Percentiles rank a stretch among this genome's conserved stretches.
These are phyloP conservation scores for Tilletia caries DNA, from an alignment of 1,284 basidiomycete genomes.

Conservation along the genomic window DNA sequence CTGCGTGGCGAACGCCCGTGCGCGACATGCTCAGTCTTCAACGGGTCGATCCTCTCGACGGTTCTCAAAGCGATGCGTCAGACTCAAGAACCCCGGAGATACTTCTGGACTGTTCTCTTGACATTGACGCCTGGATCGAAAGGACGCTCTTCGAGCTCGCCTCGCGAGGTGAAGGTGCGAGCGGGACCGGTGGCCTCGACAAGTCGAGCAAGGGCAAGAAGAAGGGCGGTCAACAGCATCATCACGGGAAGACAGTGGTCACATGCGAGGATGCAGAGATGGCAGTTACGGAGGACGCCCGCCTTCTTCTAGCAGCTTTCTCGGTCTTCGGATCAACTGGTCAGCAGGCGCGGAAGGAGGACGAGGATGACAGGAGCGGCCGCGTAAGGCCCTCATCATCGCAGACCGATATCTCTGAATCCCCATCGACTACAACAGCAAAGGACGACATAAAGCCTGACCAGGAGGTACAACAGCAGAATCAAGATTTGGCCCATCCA, in stretches of 20 bases:
- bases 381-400: background rate
- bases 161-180: too few species aligned
- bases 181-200: background rate
- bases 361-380: background rate
- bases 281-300: background rate
- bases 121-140: too few species aligned
- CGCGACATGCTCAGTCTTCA: too few species aligned
- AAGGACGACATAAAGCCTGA: too few species aligned
- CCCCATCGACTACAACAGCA: background rate
- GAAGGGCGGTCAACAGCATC: too few species aligned
- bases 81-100: too few species aligned
- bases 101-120: too few species aligned
- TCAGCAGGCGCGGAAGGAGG: background rate
- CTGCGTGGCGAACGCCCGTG: too few species aligned
- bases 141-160: too few species aligned
- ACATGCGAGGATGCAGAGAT: background rate
- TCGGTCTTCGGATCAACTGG: background rate
- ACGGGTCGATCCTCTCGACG: too few species aligned
- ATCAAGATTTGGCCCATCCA: background rate
- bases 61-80: too few species aligned
- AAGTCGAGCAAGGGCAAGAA: background rate
- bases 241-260: background rate
- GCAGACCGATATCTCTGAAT: background rate
- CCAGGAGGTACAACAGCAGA: too few species aligned
- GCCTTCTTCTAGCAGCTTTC: background rate